Evolutionary conservation across 495 filamentous ascomycete genomes (phyloP).

Genomic region (Penicillium cinerascens): DNA sequence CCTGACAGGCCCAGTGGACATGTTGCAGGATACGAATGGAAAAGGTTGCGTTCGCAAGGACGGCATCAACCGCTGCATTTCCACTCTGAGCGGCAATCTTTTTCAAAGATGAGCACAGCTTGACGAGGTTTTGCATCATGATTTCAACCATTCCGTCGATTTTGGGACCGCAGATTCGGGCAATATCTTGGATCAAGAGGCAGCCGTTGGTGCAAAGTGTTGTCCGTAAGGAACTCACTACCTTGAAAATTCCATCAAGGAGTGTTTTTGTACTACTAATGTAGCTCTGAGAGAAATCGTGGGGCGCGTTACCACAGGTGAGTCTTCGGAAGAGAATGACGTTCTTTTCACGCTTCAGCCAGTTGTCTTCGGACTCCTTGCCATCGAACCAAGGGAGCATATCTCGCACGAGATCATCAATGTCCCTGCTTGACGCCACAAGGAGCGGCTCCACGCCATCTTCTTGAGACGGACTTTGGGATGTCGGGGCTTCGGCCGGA

Average conservation of each 20-base stretch:
- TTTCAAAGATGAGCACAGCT: slow-evolving; percentile 81
- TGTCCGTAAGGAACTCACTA: slow-evolving; percentile 79
- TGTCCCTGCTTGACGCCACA: slow-evolving; percentile 73
- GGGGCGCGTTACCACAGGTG: slow-evolving; percentile 77
- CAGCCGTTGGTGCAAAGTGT: slow-evolving; percentile 84
- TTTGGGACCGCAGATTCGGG: slow-evolving; percentile 66
- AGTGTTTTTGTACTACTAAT: slow-evolving; percentile 65
- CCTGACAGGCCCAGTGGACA: slow-evolving; percentile 70
- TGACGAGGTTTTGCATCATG: slow-evolving; percentile 82
- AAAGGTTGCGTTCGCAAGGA: slow-evolving; percentile 76
- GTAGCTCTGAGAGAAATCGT: slow-evolving; percentile 68
- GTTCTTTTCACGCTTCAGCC: slow-evolving; percentile 78
- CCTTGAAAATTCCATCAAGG: slow-evolving; percentile 88
- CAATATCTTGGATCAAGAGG: slow-evolving; percentile 80
- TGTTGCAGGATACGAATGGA: slow-evolving; percentile 78
- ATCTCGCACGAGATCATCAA: slow-evolving; percentile 76
- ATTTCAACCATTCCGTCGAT: slow-evolving; percentile 90
- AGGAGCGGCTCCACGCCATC: slow-evolving; percentile 75
- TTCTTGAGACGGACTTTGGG: slow-evolving; percentile 17
- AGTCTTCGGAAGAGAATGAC: slow-evolving; percentile 71
- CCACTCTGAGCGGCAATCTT: slow-evolving; percentile 82
- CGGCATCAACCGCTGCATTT: slow-evolving; percentile 67
- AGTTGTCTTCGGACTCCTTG: slow-evolving; percentile 86
- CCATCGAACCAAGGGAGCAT: slow-evolving; percentile 86
- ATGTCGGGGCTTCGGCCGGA: slow-evolving; percentile 10